Percentiles rank a stretch among this genome's conserved stretches.
These are phyloP conservation scores for Phanerochaete sordida DNA, from an alignment of 768 basidiomycete species.

Conservation along the genomic window DNA sequence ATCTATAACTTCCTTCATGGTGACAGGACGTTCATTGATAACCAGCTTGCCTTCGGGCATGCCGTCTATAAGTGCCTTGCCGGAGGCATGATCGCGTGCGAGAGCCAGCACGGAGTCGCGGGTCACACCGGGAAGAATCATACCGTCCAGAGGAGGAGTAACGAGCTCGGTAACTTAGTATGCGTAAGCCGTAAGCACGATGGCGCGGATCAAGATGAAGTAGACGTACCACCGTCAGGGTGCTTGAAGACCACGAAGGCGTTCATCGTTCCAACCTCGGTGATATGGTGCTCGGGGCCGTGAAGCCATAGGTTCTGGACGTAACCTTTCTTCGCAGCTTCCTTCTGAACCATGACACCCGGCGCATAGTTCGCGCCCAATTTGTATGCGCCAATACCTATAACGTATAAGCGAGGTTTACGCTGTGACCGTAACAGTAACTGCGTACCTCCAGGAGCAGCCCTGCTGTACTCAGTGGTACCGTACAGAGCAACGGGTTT, in stretches of 20 bases:
- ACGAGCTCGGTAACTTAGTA: slow-evolving; percentile 50
- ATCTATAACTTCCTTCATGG: slow-evolving; percentile 70
- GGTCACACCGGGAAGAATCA: slow-evolving; percentile 69
- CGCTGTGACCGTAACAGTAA: neutral
- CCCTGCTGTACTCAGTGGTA: slow-evolving; percentile 45
- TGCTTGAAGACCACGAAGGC: slow-evolving; percentile 78
- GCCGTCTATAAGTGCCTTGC: slow-evolving; percentile 39
- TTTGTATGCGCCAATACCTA: slow-evolving; percentile 76
- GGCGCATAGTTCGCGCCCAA: slow-evolving; percentile 89
- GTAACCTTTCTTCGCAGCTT: slow-evolving; percentile 74
- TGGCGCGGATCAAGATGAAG: no score
- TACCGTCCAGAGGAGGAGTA: slow-evolving; percentile 63
- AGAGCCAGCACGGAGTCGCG: slow-evolving; percentile 52
- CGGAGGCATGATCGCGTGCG: slow-evolving; percentile 53
- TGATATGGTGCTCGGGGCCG: slow-evolving; percentile 53
- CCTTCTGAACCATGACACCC: slow-evolving; percentile 79
- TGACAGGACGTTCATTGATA: slow-evolving; percentile 67
- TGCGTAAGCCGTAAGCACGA: neutral
- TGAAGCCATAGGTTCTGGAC: slow-evolving; percentile 89
- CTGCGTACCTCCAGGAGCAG: slow-evolving; percentile 43
- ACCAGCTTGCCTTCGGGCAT: slow-evolving; percentile 49
- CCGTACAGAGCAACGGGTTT: slow-evolving; percentile 87
- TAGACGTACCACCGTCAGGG: slow-evolving; percentile 55
- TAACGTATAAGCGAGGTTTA: neutral
- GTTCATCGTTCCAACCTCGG: slow-evolving; percentile 90